Percentiles rank a stretch among this genome's conserved stretches.
Conservation (phyloP, 495 filamentous ascomycete genomes). For the Letharia columbiana region DNA sequence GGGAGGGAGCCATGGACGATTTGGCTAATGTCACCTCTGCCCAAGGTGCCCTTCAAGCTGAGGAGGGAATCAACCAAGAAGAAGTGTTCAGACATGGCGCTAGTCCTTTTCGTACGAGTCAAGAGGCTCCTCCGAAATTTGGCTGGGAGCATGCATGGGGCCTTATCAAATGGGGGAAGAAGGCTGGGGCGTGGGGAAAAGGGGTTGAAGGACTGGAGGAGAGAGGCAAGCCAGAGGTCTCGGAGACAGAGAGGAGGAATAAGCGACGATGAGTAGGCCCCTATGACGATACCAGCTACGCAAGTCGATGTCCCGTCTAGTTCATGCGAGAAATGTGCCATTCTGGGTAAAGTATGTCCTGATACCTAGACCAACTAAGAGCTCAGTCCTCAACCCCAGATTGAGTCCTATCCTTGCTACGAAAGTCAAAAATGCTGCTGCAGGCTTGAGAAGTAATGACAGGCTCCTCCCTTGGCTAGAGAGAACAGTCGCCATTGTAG, state of each 20-base stretch:
- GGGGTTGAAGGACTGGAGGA: constrained; percentile 39
- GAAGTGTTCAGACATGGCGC: constrained; percentile 31
- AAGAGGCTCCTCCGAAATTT: constrained; percentile 40
- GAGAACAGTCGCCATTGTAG: neutral
- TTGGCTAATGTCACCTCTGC: constrained; percentile 13
- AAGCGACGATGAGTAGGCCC: neutral
- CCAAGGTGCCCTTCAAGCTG: constrained; percentile 30
- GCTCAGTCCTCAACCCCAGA: neutral
- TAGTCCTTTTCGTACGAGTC: constrained; percentile 38
- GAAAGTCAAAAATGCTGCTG: neutral
- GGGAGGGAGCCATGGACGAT: constrained; percentile 37
- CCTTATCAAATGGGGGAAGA: constrained; percentile 44
- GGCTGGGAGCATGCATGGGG: constrained; percentile 45
- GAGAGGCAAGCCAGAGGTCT: constrained; percentile 18
- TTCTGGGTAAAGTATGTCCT: neutral
- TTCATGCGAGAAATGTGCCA: neutral
- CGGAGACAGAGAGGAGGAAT: neutral
- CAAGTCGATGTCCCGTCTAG: neutral
- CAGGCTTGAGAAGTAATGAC: neutral
- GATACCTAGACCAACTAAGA: neutral
- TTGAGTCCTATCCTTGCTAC: neutral
- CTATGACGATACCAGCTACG: neutral
- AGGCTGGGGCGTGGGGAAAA: constrained; percentile 45
- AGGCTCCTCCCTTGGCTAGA: neutral
- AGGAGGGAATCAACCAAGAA: constrained; percentile 23